These are phyloP conservation scores for Rhizophora mangle DNA, from an alignment of 345 rosid genomes.

Conservation along the genomic window DNA sequence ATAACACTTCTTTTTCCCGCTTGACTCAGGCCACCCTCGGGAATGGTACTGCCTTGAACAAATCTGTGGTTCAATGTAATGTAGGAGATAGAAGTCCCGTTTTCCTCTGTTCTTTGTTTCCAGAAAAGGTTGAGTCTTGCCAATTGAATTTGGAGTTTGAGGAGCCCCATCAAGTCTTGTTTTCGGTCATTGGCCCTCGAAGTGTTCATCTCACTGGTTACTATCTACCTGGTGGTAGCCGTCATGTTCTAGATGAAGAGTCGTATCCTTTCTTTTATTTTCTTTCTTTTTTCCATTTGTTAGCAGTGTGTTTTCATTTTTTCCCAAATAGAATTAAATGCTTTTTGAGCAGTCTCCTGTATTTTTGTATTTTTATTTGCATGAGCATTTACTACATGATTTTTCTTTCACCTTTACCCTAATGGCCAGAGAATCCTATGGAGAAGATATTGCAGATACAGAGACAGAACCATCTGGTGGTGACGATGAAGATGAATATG, in stretches of 20 bases:
- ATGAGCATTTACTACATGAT: not conserved
- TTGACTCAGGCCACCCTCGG: constrained; percentile 64
- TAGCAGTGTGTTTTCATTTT: not conserved
- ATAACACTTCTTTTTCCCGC: not conserved
- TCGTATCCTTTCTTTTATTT: constrained; percentile 52
- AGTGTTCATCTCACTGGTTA: constrained; percentile 73
- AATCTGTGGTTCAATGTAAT: constrained; percentile 63
- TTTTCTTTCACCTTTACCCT: constrained; percentile 23
- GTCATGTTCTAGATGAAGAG: constrained; percentile 31
- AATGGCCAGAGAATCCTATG: constrained; percentile 48
- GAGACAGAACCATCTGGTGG: constrained; percentile 46
- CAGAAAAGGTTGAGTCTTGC: constrained; percentile 46
- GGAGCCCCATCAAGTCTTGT: constrained; percentile 62
- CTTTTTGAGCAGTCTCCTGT: not conserved
- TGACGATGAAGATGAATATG: constrained; percentile 50
- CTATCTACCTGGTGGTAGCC: constrained; percentile 30
- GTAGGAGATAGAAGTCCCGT: constrained; percentile 63
- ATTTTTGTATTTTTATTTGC: too few species aligned
- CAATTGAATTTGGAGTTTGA: constrained; percentile 69
- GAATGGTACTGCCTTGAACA: constrained; percentile 30
- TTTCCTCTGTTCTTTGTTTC: constrained; percentile 55
- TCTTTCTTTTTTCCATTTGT: not conserved
- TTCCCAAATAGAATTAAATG: not conserved
- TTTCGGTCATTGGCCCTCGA: constrained; percentile 68
- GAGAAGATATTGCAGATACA: constrained; percentile 61